phyloP scores from a whole-genome alignment of 2,329 filamentous ascomycete species.

The Penicillium vulpinum region DNA sequence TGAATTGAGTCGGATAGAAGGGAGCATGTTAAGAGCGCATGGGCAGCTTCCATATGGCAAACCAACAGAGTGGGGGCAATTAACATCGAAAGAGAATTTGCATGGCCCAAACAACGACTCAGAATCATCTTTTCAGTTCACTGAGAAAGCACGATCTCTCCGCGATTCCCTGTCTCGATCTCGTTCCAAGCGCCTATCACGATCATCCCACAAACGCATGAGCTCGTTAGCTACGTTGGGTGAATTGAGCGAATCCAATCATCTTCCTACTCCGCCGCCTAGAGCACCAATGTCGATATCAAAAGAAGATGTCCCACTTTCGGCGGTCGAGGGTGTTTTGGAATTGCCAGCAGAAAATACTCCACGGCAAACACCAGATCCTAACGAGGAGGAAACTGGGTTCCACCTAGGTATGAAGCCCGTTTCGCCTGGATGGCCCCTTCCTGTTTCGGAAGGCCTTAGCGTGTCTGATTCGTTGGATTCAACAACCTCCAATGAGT shows the following conservation, averaged over 20 bases:
- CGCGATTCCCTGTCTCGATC: conserved; percentile 38
- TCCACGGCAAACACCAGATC: conserved; percentile 38
- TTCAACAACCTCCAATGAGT: conserved; percentile 24
- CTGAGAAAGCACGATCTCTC: conserved; percentile 33
- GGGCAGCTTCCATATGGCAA: conserved; percentile 38
- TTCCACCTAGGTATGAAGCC: conserved; percentile 30
- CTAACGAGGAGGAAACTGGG: conserved; percentile 24
- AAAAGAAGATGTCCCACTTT: conserved; percentile 34
- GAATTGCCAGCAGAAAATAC: conserved; percentile 40
- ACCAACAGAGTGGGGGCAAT: conserved; percentile 38
- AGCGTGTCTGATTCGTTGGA: conserved; percentile 23
- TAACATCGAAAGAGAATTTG: conserved; percentile 36
- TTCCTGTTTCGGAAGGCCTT: conserved; percentile 28
- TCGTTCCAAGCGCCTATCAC: conserved; percentile 34
- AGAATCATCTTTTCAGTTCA: conserved; percentile 23
- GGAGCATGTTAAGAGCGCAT: conserved; percentile 32
- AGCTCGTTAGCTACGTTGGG: conserved; percentile 36
- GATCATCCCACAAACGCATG: conserved; percentile 29
- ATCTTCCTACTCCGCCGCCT: conserved; percentile 23
- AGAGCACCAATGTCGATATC: conserved; percentile 23
- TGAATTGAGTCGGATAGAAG: conserved; percentile 35
- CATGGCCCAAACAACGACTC: conserved; percentile 20
- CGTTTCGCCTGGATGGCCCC: conserved; percentile 34
- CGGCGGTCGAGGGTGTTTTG: conserved; percentile 37
- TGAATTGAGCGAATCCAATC: conserved; percentile 32